phyloP scores from a whole-genome alignment of 345 rosid genomes.

The Garcia nutans region DNA sequence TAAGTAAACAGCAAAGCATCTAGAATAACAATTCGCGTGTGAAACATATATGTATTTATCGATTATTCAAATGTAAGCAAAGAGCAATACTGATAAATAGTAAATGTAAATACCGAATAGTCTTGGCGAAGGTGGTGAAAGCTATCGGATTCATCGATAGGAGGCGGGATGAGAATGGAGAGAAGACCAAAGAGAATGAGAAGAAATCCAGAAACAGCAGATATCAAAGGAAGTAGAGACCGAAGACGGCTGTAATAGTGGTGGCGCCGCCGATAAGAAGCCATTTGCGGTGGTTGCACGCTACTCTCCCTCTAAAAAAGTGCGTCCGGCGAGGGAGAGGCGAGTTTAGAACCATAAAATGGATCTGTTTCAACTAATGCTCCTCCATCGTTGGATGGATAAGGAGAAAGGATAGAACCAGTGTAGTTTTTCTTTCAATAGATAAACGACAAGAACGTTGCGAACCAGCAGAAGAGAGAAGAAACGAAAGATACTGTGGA shows the following conservation, averaged over 20 bases:
- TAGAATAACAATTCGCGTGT: background rate
- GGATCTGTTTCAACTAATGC: constrained; percentile 5
- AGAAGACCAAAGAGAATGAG: constrained; percentile 67
- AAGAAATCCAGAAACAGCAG: constrained; percentile 54
- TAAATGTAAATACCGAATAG: constrained; percentile 31
- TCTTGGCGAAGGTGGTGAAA: constrained; percentile 31
- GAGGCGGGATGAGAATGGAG: constrained; percentile 69
- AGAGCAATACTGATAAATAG: background rate
- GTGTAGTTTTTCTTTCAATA: background rate
- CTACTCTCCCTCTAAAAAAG: background rate
- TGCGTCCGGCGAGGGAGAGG: background rate
- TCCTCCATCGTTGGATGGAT: background rate
- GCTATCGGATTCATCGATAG: constrained; percentile 45
- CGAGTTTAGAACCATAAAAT: background rate
- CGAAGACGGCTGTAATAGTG: constrained; percentile 51
- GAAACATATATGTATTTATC: background rate
- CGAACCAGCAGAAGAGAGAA: background rate
- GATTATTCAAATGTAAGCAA: background rate
- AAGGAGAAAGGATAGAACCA: background rate
- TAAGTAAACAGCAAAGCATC: background rate
- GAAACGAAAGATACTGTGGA: background rate
- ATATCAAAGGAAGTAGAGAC: constrained; percentile 45
- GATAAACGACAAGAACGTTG: background rate
- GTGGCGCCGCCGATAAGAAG: constrained; percentile 71
- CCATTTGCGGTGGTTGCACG: constrained; percentile 37